These are phyloP conservation scores for Verticillium dahliae DNA, from an alignment of 2,329 filamentous ascomycete species.

Conservation along the genomic window DNA sequence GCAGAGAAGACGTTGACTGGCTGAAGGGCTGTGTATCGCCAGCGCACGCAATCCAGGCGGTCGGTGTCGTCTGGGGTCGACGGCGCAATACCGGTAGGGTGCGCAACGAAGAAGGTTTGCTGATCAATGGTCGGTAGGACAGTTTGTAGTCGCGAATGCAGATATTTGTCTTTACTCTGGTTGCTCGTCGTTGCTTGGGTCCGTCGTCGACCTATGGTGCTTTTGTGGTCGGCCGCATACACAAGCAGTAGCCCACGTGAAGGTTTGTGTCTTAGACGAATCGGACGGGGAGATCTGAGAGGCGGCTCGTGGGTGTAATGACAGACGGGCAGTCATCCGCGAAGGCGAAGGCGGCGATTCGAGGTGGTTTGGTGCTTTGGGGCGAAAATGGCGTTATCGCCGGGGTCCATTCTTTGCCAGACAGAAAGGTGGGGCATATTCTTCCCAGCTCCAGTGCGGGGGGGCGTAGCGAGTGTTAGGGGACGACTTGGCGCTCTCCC, in stretches of 20 bases:
- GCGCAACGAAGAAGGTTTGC: neutral
- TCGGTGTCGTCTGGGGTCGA: neutral
- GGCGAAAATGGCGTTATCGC: slow-evolving; percentile 32
- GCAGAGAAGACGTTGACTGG: neutral
- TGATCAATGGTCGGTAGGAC: neutral
- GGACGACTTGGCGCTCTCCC: neutral
- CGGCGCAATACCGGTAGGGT: neutral
- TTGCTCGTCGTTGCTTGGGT: neutral
- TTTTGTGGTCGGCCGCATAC: neutral
- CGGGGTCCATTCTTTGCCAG: slow-evolving; percentile 8
- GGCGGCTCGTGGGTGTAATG: neutral
- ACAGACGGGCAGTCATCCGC: neutral
- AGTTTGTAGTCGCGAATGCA: neutral
- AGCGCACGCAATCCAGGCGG: slow-evolving; percentile 1
- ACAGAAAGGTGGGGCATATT: neutral
- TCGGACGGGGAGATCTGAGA: neutral
- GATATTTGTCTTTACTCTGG: neutral
- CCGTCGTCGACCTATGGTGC: neutral
- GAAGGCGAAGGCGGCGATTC: neutral
- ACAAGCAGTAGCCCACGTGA: neutral
- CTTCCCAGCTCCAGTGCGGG: neutral
- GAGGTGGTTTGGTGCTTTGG: slow-evolving; percentile 23
- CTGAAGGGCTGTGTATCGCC: neutral
- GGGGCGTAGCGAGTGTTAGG: neutral
- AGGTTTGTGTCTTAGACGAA: neutral